Conservation (phyloP, 805 yeast genomes). For the Candida michaelii region DNA sequence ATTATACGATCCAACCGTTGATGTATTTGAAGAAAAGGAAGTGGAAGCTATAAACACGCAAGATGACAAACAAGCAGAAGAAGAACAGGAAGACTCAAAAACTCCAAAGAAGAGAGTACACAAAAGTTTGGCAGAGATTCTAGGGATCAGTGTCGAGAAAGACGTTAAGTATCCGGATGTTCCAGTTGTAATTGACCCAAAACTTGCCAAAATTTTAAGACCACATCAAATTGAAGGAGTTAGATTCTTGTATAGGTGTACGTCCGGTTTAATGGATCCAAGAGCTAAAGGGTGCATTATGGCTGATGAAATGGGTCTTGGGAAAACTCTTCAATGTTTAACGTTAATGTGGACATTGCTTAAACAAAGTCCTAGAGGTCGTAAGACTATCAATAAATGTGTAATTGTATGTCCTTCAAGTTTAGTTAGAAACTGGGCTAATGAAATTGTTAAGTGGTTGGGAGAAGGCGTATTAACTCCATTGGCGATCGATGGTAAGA, state of each 20-base stretch:
- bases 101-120: constrained; percentile 43
- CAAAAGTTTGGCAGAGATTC: constrained; percentile 71
- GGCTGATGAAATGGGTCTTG: constrained; percentile 98
- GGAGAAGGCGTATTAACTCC: constrained; percentile 91
- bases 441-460: constrained; percentile 91
- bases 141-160: constrained; percentile 64
- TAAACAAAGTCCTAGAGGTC: constrained; percentile 84
- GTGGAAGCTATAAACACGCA: constrained; percentile 24
- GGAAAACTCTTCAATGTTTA: constrained; percentile 87
- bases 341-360: constrained; percentile 90
- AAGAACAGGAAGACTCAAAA: constrained; percentile 13
- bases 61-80: constrained; percentile 13
- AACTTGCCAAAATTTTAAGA: constrained; percentile 74
- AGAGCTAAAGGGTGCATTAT: constrained; percentile 93
- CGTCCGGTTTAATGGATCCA: constrained; percentile 80
- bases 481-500: constrained; percentile 88
- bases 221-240: constrained; percentile 98
- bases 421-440: constrained; percentile 94
- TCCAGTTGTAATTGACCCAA: constrained; percentile 95
- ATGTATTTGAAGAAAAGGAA: constrained; percentile 39
- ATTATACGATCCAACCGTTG: constrained; percentile 92
- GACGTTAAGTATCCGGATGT: constrained; percentile 73
- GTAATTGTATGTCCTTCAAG: constrained; percentile 95
- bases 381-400: constrained; percentile 80
- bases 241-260: constrained; percentile 83